Evolutionary conservation across 768 basidiomycete species (phyloP).

Genomic region (Termitomyces sp.): DNA sequence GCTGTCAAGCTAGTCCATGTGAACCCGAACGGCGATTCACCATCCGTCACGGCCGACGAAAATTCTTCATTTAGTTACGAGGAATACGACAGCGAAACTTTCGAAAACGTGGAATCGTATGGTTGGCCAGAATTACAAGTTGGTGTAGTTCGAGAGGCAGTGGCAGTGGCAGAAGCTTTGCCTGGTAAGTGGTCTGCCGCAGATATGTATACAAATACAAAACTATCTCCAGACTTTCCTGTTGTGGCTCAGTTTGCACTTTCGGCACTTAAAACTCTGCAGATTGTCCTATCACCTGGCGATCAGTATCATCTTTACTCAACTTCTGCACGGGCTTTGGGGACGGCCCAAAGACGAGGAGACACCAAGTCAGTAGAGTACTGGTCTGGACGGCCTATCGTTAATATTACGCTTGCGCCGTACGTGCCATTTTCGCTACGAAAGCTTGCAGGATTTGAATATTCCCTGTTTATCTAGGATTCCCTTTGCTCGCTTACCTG

Average conservation of each 20-base stretch:
- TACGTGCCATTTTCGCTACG: slow-evolving; percentile 29
- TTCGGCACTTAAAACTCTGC: slow-evolving; percentile 75
- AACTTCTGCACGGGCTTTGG: slow-evolving; percentile 66
- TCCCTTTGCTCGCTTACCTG: slow-evolving; percentile 61
- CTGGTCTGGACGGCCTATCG: slow-evolving; percentile 79
- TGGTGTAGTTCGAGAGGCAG: slow-evolving; percentile 88
- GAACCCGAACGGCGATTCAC: slow-evolving; percentile 10
- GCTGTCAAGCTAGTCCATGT: slow-evolving; percentile 49
- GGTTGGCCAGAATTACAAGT: slow-evolving; percentile 97
- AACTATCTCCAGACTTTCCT: slow-evolving; percentile 56
- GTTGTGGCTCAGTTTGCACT: slow-evolving; percentile 85
- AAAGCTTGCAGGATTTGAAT: slow-evolving; percentile 7
- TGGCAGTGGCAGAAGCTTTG: slow-evolving; percentile 85
- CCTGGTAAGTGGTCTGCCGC: slow-evolving; percentile 54
- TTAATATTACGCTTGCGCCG: slow-evolving; percentile 76
- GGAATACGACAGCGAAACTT: slow-evolving; percentile 34
- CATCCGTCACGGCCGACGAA: neutral
- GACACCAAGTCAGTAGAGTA: slow-evolving; percentile 68
- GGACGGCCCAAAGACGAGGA: slow-evolving; percentile 73
- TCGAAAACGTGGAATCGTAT: slow-evolving; percentile 46
- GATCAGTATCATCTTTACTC: slow-evolving; percentile 81
- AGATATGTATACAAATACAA: neutral
- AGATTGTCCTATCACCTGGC: slow-evolving; percentile 56
- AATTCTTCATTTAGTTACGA: slow-evolving; percentile 3
- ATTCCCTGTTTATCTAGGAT: slow-evolving; percentile 36